Conservation (phyloP, 768 basidiomycete genomes). For the Pisolithus microcarpus region DNA sequence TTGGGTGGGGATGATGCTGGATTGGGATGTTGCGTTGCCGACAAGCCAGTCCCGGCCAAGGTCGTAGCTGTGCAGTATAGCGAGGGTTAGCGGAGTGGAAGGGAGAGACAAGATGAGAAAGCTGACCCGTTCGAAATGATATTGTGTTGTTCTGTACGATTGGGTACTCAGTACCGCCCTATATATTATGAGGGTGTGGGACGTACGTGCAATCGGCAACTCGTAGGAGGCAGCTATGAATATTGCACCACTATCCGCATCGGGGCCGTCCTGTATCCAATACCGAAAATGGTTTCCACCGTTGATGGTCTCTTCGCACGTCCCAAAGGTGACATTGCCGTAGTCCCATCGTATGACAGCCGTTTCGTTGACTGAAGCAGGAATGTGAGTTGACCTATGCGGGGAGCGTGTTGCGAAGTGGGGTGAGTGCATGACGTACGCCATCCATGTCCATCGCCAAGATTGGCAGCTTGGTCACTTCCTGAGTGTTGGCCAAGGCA, state of each 20-base stretch:
- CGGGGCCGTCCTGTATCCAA: slow-evolving; percentile 71
- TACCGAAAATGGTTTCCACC: slow-evolving; percentile 89
- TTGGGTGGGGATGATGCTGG: slow-evolving; percentile 19
- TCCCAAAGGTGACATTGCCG: slow-evolving; percentile 70
- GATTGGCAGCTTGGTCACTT: slow-evolving; percentile 57
- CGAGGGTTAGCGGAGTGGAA: not conserved
- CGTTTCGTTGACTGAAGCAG: slow-evolving; percentile 64
- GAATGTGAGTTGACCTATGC: not conserved
- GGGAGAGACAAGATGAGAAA: not conserved
- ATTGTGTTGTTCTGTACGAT: slow-evolving; percentile 48
- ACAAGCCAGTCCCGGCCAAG: slow-evolving; percentile 82
- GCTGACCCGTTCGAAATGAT: slow-evolving; percentile 64
- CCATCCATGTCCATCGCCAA: slow-evolving; percentile 77
- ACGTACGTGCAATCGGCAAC: slow-evolving; percentile 49
- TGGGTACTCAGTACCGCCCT: not conserved
- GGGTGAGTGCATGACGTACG: slow-evolving; percentile 38
- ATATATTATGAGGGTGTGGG: slow-evolving; percentile 12
- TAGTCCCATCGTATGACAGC: slow-evolving; percentile 84
- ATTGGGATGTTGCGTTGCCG: slow-evolving; percentile 64
- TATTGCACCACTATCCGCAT: slow-evolving; percentile 60
- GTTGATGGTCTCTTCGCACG: slow-evolving; percentile 77
- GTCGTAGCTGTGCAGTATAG: slow-evolving; percentile 40
- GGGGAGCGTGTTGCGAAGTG: too few species aligned
- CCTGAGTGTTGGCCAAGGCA: slow-evolving; percentile 81
- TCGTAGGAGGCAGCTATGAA: slow-evolving; percentile 77